Evolutionary conservation across 129 eudicot genomes (phyloP), one percentile per base, ranked within the genome.

Genomic region (Artemisia annua): DNA sequence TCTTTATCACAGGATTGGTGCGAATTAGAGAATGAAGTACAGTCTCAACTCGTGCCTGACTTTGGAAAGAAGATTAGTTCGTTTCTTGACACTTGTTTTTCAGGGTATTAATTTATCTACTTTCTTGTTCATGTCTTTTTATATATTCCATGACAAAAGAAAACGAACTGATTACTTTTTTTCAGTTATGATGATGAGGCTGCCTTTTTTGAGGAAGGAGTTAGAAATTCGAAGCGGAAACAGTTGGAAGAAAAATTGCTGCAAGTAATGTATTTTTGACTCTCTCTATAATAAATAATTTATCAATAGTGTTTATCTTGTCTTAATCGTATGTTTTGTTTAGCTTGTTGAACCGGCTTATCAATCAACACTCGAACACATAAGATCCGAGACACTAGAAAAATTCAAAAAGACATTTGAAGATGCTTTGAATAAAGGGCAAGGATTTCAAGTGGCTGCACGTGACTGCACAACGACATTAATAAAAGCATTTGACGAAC

Each of bases 131-230:
- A 7, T 61, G 3, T 69, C 17, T 49, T 22, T 28, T 55, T 35
- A 35, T 76, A 14, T 35, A 50, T 61, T 48, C 2, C 53, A 50
- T 51, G 2, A 50, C 11, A 49, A n/a, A 39, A 18, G 6, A 20
- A 18, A 12, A 2, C 52, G 17, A 32, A 14, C n/a, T 22, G 26
- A 17, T 69, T 26, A 30, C 1, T 26, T 26, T 26, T 26, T 30
- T 30, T 30, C 78, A 94, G 99, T 76, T 94, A 94, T 76, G 97
- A 94, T 48, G 73, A 81, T 6, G 99, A 94, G 80, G 99, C 96
- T 63, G 84, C 84, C 15, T 94, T 84, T 78, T 94, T 94, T 78
- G 99, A 94, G 70, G 99, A 85, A 63, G 85, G 96, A 65, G 99
- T 94, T 49, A 86, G 97, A 79, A 76, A 83, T 72, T 61, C 89